Evolutionary conservation across 2,329 filamentous ascomycete species (phyloP).

Genomic region (Didymella pinodella): DNA sequence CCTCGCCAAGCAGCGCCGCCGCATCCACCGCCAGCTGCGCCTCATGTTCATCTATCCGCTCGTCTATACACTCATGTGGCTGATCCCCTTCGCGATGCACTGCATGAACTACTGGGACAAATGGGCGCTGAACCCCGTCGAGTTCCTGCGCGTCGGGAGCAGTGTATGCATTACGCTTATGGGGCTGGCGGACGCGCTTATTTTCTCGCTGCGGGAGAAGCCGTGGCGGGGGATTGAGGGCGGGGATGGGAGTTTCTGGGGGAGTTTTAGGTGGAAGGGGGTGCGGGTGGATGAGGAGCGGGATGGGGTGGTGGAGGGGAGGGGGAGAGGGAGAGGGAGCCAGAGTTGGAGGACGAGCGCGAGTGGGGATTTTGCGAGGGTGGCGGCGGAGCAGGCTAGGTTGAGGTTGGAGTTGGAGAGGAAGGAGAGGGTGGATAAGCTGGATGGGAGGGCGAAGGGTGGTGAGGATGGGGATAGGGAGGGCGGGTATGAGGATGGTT

Average conservation of each 20-base stretch:
- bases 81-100: conserved; percentile 73
- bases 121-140: conserved; percentile 62
- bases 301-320: not conserved
- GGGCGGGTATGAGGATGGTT: not conserved
- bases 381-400: conserved; percentile 49
- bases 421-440: conserved; percentile 30
- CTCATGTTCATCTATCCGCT: conserved; percentile 79
- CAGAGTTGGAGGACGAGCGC: conserved; percentile 24
- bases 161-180: conserved; percentile 69
- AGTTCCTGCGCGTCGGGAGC: conserved; percentile 63
- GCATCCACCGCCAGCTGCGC: conserved; percentile 72
- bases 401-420: conserved; percentile 52
- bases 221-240: conserved; percentile 70
- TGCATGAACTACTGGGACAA: conserved; percentile 65
- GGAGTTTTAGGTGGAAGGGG: conserved; percentile 39
- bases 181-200: conserved; percentile 70
- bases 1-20: conserved; percentile 54
- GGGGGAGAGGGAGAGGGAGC: conserved; percentile 4
- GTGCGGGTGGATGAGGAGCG: not conserved
- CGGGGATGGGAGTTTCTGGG: conserved; percentile 53
- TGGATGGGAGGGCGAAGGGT: conserved; percentile 8
- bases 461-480: not conserved
- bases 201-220: conserved; percentile 74
- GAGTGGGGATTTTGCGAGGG: conserved; percentile 35
- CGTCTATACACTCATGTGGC: conserved; percentile 76